phyloP scores from a whole-genome alignment of 2,329 filamentous ascomycete genomes.

The Fusarium algeriense region DNA sequence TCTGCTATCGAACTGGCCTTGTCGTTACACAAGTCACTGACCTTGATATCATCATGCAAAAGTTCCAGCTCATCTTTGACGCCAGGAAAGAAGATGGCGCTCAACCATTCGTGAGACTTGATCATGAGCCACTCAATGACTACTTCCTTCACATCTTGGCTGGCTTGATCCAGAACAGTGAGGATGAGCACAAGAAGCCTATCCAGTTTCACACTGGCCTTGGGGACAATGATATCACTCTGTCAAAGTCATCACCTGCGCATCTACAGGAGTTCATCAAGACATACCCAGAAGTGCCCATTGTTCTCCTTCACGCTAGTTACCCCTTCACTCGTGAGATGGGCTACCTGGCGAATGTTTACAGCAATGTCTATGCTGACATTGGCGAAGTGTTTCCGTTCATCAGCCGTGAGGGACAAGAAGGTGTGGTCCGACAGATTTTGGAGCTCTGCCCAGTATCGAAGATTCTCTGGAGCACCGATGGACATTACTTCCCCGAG shows the following conservation, averaged over 20 bases:
- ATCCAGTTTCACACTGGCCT: conserved; percentile 88
- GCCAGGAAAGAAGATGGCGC: conserved; percentile 19
- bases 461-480: conserved; percentile 84
- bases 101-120: conserved; percentile 63
- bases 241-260: conserved; percentile 78
- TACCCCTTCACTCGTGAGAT: conserved; percentile 86
- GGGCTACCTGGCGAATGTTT: conserved; percentile 81
- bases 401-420: conserved; percentile 81
- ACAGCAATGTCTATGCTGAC: conserved; percentile 84
- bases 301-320: conserved; percentile 83
- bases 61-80: conserved; percentile 55
- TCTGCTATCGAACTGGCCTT: conserved; percentile 84
- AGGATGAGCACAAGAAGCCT: conserved; percentile 69
- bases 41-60: conserved; percentile 55
- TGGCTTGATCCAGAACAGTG: conserved; percentile 64
- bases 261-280: conserved; percentile 81
- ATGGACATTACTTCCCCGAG: conserved; percentile 84
- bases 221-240: conserved; percentile 81
- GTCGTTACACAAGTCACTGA: conserved; percentile 64
- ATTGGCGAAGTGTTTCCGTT: conserved; percentile 86
- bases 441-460: conserved; percentile 80
- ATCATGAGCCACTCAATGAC: conserved; percentile 75
- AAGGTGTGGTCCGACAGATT: conserved; percentile 75
- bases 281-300: conserved; percentile 74
- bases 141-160: conserved; percentile 75